Percentiles rank a stretch among this genome's conserved stretches.
These are phyloP conservation scores for Boletus rufocinnamomeus DNA, from an alignment of 768 basidiomycete species.

Conservation along the genomic window DNA sequence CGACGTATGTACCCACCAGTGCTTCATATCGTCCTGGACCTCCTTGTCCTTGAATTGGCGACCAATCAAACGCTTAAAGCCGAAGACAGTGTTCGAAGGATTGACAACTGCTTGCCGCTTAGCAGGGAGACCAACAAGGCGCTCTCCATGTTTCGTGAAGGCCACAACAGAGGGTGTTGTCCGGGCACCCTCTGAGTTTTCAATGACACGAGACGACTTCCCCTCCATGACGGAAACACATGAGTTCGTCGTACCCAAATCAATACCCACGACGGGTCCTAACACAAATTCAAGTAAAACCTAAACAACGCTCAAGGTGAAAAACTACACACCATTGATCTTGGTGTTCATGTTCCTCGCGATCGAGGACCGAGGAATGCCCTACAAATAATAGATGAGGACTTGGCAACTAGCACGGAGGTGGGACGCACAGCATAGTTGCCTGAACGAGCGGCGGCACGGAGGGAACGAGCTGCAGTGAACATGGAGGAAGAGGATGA, in stretches of 20 bases:
- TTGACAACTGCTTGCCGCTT: constrained; percentile 98
- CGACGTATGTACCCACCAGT: constrained; percentile 55
- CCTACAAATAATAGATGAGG: constrained; percentile 39
- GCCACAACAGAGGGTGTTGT: constrained; percentile 99
- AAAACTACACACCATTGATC: constrained; percentile 65
- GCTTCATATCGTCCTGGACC: constrained; percentile 86
- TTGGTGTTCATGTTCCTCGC: constrained; percentile 96
- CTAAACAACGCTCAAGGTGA: background rate
- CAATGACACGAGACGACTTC: constrained; percentile 90
- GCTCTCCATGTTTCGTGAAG: constrained; percentile 98
- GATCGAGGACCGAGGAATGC: constrained; percentile 69
- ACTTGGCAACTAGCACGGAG: background rate
- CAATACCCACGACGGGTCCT: constrained; percentile 95
- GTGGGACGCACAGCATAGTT: constrained; percentile 58
- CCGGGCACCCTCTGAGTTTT: constrained; percentile 96
- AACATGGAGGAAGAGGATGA: constrained; percentile 65
- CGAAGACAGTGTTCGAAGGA: constrained; percentile 89
- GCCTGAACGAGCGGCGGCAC: constrained; percentile 60
- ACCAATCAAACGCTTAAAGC: constrained; percentile 93
- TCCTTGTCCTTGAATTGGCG: constrained; percentile 92
- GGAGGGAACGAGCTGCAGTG: constrained; percentile 64
- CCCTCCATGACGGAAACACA: constrained; percentile 97
- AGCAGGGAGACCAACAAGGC: constrained; percentile 92
- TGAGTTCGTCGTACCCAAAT: constrained; percentile 92
- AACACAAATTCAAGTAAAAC: background rate